Evolutionary conservation across 2,329 filamentous ascomycete genomes (phyloP).

Genomic region (Penicillium sp.): DNA sequence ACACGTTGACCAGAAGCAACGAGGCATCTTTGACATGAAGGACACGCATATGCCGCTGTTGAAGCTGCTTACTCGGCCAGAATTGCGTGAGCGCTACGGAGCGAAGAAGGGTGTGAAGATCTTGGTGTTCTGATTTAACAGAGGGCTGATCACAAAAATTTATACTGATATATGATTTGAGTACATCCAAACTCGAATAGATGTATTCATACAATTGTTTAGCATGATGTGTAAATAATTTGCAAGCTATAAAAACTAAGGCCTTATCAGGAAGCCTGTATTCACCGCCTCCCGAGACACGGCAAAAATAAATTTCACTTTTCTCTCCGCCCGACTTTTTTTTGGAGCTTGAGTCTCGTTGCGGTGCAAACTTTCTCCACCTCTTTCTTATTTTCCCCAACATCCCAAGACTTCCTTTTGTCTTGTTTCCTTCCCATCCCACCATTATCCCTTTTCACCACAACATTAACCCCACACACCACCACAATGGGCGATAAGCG

Average conservation of each 20-base stretch:
- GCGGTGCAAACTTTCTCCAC: slow-evolving; percentile 1
- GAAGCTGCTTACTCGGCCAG: slow-evolving; percentile 66
- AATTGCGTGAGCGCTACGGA: slow-evolving; percentile 69
- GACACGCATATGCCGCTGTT: slow-evolving; percentile 82
- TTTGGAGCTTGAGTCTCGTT: slow-evolving; percentile 17
- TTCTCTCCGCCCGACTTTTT: slow-evolving; percentile 26
- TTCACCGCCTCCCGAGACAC: slow-evolving; percentile 25
- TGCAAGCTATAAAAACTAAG: not conserved
- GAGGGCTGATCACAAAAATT: not conserved
- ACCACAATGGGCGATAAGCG: slow-evolving; percentile 40
- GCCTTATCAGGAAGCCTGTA: not conserved
- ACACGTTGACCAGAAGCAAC: slow-evolving; percentile 91
- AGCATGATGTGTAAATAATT: not conserved
- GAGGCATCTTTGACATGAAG: slow-evolving; percentile 91
- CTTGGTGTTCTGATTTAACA: slow-evolving; percentile 47
- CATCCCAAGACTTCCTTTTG: not conserved
- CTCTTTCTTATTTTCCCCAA: not conserved
- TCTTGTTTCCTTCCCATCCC: not conserved
- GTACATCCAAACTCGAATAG: not conserved
- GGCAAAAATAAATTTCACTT: slow-evolving; percentile 34
- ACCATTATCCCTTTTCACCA: not conserved
- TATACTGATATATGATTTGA: not conserved
- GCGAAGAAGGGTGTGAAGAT: slow-evolving; percentile 52
- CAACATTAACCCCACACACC: not conserved
- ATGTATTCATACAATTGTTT: not conserved